Evolutionary conservation across 768 basidiomycete species (phyloP), one percentile per base, ranked within the genome.

Genomic region (Lentinula sp.): DNA sequence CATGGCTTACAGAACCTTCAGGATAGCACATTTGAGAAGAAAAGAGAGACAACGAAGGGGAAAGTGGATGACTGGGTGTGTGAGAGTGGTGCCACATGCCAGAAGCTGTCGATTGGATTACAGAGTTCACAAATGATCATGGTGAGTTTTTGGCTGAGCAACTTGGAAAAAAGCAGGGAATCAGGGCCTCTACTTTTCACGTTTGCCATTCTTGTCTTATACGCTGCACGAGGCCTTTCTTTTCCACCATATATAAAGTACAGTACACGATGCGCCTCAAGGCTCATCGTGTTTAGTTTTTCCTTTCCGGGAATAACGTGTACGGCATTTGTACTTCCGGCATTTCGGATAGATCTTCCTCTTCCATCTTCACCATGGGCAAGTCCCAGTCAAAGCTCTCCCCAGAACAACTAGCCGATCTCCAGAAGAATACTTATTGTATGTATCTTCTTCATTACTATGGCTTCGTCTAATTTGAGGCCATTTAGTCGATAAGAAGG

Each of bases 401-500:
- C 13, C 86, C 90, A 46, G 96, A 98, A 63, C 93, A 98, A 75
- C 87, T 99, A 63, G 81, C 88, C 16, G 93, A 95, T 69, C 86
- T 99, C 55, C 96, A 98, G 79, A 95, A 95, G 84, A 91, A 94
- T 75, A 99, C 97, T 0, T 96, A 98, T 73, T 98, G 97, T 96
- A 67, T 71, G 84, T 77, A 35, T 36, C 41, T 50, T 58, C 20
- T 43, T 36, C 61, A 45, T 50, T 56, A 46, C 61, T 48, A 59
- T 37, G 33, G 48, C 18, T 61, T 64, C 45, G 55, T 51, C 60
- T 45, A 41, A 52, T 52, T 60, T 66, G 67, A 63, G 67, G 63
- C 48, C 37, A 42, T 59, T 3, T 74, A 95, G 93, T 95, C 73
- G 93, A 95, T 80, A 96, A 95, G 86, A 88, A 91, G 71, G 94